A percentile compares a stretch with the other conserved stretches of the same genome.
phyloP scores from a whole-genome alignment of 2,329 filamentous ascomycete genomes.

The Hortaea sp. region DNA sequence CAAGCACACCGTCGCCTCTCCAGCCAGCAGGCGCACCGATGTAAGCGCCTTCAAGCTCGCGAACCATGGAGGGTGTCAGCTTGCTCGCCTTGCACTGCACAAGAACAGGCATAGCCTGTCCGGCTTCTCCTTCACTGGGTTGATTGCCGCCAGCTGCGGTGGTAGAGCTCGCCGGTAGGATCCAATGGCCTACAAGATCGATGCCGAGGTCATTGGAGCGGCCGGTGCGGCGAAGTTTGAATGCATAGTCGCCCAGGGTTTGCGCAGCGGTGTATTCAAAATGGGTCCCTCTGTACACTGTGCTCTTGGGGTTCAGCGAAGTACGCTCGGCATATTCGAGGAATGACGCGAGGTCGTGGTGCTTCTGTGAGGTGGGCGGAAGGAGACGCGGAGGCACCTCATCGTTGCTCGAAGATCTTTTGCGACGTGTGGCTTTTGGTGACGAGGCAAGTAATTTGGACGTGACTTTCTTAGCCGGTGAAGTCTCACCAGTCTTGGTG shows the following conservation, averaged over 20 bases:
- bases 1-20: conserved; percentile 56
- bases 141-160: too few relatives aligned
- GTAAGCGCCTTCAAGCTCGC: conserved; percentile 75
- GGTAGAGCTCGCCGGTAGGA: conserved; percentile 34
- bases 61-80: conserved; percentile 48
- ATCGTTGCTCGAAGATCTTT: neutral
- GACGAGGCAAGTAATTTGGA: neutral
- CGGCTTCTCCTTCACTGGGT: conserved; percentile 13
- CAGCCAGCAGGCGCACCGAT: conserved; percentile 63
- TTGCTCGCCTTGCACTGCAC: conserved; percentile 59
- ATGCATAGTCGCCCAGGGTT: conserved; percentile 50
- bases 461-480: neutral
- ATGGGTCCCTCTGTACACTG: conserved; percentile 60
- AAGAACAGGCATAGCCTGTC: conserved; percentile 29
- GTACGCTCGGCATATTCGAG: conserved; percentile 51
- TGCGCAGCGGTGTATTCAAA: conserved; percentile 63
- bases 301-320: conserved; percentile 45
- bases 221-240: conserved; percentile 56
- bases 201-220: conserved; percentile 60
- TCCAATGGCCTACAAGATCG: conserved; percentile 65
- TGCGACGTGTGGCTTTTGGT: neutral
- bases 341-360: conserved; percentile 57
- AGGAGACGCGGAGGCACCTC: conserved; percentile 17
- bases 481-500: too few relatives aligned
- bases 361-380: conserved; percentile 29